Evolutionary conservation across 2,329 filamentous ascomycete genomes (phyloP).

Genomic region (Nannizziopsis arthrosporioides): DNA sequence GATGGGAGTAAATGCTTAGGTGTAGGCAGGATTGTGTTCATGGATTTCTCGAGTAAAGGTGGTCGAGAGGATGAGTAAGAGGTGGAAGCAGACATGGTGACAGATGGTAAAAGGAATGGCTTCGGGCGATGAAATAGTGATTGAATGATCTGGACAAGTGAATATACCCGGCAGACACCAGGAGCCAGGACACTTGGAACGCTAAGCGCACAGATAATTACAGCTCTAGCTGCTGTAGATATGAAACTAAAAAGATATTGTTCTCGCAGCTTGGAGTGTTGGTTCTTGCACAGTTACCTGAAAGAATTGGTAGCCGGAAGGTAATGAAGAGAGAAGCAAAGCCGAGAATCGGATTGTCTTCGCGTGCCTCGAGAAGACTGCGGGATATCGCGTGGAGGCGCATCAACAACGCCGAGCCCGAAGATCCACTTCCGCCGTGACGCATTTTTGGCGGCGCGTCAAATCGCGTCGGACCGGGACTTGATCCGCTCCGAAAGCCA

Average conservation of each 20-base stretch:
- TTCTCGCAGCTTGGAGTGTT: neutral
- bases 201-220: neutral
- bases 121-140: neutral
- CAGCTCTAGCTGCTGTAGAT: too few relatives aligned
- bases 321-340: neutral
- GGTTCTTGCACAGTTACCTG: neutral
- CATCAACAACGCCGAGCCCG: neutral
- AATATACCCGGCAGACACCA: neutral
- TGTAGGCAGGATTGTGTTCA: constrained; percentile 32
- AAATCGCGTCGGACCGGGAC: too few relatives aligned
- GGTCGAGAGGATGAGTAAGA: constrained; percentile 29
- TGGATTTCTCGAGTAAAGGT: constrained; percentile 32
- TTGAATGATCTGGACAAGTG: constrained; percentile 2
- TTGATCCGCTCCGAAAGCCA: too few relatives aligned
- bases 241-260: neutral
- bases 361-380: neutral
- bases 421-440: too few relatives aligned
- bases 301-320: neutral
- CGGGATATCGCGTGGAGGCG: constrained; percentile 2
- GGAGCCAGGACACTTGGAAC: neutral
- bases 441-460: too few relatives aligned
- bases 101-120: neutral
- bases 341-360: neutral
- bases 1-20: constrained; percentile 13
- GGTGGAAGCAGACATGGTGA: constrained; percentile 18